Evolutionary conservation across 2,329 filamentous ascomycete species (phyloP), one percentile per base, ranked within the genome.

Genomic region (Fusarium sp.): DNA sequence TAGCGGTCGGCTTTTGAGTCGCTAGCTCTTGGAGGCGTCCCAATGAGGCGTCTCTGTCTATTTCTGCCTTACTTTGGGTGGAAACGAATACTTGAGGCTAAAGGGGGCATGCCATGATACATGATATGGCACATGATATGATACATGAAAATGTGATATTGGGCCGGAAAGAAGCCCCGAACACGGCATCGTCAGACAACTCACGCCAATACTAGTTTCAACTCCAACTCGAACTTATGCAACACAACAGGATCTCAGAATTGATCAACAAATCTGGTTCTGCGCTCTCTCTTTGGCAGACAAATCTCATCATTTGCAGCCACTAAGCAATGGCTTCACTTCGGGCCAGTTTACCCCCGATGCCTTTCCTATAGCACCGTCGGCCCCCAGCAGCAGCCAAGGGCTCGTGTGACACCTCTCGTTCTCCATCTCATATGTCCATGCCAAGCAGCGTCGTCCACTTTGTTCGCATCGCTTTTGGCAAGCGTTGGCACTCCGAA

Each of bases 351-450:
- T 77, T 40, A 79, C 71, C n/a, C 78, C 78, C 31, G 79, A 78
- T 40, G 73, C 62, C 53, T 74, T 75, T 34, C 57, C 68, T 53
- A 61, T 68, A 47, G 71, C 75, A 46, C 58, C 70, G 24, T 67
- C 62, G 5, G 69, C 68, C 21, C 84, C 85, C 4, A 86, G 74
- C 39, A 85, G 80, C 53, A 85, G 75, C 85, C 85, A 87, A 22
- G 84, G 84, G 38, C 82, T 84, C 49, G 76, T 78, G 65, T 81
- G 78, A 74, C 85, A 87, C 59, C 76, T 71, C 67, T 77, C 73
- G 22, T 66, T 75, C 28, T 68, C 71, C 50, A 78, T 76, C 34
- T 86, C 81, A 76, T 82, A 87, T 26, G 81, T 82, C 85, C 85
- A 88, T 24, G 85, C 84, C 55, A 88, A 75, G 63, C 85, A 88